These are phyloP conservation scores for Ceratopteris richardii DNA, from an alignment of 75 land plant species.

Conservation along the genomic window DNA sequence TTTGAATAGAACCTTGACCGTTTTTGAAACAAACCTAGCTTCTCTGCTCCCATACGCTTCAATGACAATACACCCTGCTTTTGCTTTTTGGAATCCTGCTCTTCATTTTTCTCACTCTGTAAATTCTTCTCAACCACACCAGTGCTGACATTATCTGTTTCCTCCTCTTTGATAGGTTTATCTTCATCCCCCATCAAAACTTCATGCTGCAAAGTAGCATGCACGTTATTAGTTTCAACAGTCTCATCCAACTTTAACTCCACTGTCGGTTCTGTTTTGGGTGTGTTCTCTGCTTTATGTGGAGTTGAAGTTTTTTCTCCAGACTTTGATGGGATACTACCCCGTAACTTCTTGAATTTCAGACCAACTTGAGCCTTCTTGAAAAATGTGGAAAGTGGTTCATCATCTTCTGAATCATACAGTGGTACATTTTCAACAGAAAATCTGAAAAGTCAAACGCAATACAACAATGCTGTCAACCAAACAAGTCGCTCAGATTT, in stretches of 20 bases:
- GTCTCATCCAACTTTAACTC: no score
- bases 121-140: conserved; percentile 7
- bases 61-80: conserved; percentile 33
- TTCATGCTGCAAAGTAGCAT: conserved; percentile 9
- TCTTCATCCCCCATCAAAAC: conserved; percentile 13
- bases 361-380: conserved; percentile 13
- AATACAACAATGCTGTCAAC: neutral
- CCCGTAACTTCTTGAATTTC: conserved; percentile 13
- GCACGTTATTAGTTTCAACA: no score
- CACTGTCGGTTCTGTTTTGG: no score
- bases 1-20: conserved; percentile 18
- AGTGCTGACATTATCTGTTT: neutral
- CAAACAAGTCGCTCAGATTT: neutral
- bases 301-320: no score
- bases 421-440: conserved; percentile 68
- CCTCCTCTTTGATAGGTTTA: conserved; percentile 5
- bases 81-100: conserved; percentile 21
- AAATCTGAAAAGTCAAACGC: conserved; percentile 18
- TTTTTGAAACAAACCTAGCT: conserved; percentile 20
- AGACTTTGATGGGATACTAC: neutral
- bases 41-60: conserved; percentile 34
- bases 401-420: conserved; percentile 72
- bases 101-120: neutral
- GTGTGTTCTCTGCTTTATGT: conserved; percentile 15
- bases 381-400: conserved; percentile 26